Percentiles rank a stretch among this genome's conserved stretches.
Conservation (phyloP, 2,329 filamentous ascomycete genomes). For the Sporothrix inflata region DNA sequence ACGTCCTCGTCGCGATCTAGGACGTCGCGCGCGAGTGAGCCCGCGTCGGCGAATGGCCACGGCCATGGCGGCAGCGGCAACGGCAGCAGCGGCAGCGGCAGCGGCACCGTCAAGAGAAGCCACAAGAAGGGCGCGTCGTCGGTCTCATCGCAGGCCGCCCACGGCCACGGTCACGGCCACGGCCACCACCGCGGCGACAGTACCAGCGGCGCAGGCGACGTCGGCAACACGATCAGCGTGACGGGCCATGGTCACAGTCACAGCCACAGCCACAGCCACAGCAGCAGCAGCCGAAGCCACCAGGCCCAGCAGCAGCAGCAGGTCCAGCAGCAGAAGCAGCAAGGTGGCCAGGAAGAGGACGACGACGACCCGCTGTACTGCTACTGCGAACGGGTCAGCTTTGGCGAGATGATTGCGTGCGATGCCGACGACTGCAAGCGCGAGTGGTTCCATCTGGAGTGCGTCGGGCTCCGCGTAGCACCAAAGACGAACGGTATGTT, state of each 20-base stretch:
- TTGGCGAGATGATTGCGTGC: constrained; percentile 83
- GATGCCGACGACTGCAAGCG: constrained; percentile 72
- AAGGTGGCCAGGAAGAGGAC: constrained; percentile 59
- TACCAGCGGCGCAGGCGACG: constrained; percentile 29
- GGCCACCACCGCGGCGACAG: constrained; percentile 27
- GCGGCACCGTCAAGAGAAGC: constrained; percentile 53
- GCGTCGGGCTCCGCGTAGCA: constrained; percentile 76
- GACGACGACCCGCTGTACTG: constrained; percentile 75
- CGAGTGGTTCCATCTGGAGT: constrained; percentile 85
- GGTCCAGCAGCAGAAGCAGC: constrained; percentile 35
- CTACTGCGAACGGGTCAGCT: constrained; percentile 78
- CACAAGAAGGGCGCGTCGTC: constrained; percentile 61
- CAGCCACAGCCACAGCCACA: constrained; percentile 26
- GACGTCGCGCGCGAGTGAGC: constrained; percentile 53
- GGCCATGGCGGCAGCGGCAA: constrained; percentile 35
- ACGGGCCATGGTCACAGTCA: constrained; percentile 25
- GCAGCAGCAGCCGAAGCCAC: constrained; percentile 28
- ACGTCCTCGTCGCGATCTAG: constrained; percentile 49
- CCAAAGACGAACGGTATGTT: constrained; percentile 74
- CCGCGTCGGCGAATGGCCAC: constrained; percentile 16
- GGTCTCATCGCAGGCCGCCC: constrained; percentile 36
- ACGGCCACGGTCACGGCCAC: constrained; percentile 34
- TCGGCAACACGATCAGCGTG: background rate
- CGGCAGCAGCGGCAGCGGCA: constrained; percentile 36
- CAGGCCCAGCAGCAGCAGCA: constrained; percentile 19